Conservation (phyloP, 2,329 filamentous ascomycete genomes). For the Emericellopsis atlantica region DNA sequence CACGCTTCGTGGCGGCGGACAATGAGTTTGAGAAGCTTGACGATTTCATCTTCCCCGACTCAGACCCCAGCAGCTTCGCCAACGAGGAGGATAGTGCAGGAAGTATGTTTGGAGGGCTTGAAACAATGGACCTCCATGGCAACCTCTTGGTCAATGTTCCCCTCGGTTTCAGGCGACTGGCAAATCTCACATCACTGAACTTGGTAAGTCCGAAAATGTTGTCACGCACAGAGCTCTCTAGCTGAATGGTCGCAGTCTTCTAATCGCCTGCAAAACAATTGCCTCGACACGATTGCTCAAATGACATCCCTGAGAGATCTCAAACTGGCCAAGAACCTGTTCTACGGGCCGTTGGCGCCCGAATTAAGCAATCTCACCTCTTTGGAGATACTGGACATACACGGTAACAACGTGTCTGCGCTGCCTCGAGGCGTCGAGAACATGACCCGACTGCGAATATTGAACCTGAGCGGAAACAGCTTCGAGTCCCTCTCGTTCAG, state of each 20-base stretch:
- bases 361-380: slow-evolving; percentile 51
- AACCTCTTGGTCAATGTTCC: slow-evolving; percentile 67
- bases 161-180: slow-evolving; percentile 59
- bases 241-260: slow-evolving; percentile 68
- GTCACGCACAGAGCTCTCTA: too few relatives aligned
- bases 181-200: slow-evolving; percentile 68
- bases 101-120: slow-evolving; percentile 70
- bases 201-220: slow-evolving; percentile 38
- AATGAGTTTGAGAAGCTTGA: slow-evolving; percentile 71
- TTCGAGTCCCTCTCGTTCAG: slow-evolving; percentile 62
- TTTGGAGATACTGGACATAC: slow-evolving; percentile 71
- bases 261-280: slow-evolving; percentile 64
- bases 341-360: slow-evolving; percentile 55
- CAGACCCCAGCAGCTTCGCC: slow-evolving; percentile 37
- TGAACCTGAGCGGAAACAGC: slow-evolving; percentile 73
- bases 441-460: slow-evolving; percentile 55
- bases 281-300: slow-evolving; percentile 61
- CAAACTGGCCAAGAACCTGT: slow-evolving; percentile 65
- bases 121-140: slow-evolving; percentile 74
- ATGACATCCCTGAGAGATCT: slow-evolving; percentile 65
- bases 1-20: slow-evolving; percentile 73
- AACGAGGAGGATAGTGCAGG: slow-evolving; percentile 55
- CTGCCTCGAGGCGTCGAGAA: slow-evolving; percentile 57
- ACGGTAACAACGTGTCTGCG: slow-evolving; percentile 62
- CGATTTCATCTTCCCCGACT: slow-evolving; percentile 69